Evolutionary conservation across 345 rosid species (phyloP), one percentile per base, ranked within the genome.

Genomic region (Rhodamnia rubescens): DNA sequence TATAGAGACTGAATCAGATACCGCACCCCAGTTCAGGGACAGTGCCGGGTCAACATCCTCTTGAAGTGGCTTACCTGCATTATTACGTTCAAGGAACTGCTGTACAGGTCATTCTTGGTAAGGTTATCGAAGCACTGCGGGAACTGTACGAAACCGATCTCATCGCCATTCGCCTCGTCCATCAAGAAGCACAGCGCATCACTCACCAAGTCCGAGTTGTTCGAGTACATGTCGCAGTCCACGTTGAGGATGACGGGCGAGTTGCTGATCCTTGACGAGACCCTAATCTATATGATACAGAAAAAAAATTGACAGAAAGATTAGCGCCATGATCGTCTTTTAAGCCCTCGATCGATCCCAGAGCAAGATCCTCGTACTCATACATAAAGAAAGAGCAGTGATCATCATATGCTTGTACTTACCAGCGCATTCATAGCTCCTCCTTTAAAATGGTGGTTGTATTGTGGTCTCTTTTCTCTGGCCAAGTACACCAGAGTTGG

Each of bases 211-310:
- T 86, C 87, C 1, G 92, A 82, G 86, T 89, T 75, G 87, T 87
- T 92, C 1, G 94, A 90, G 84, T 86, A 90, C 94, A 92, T 92
- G 85, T 92, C 93, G 53, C 94, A 92, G 86, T 91, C 94, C 29
- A 92, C 51, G 75, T 83, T 88, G 0, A 91, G 90, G 53, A 91
- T 89, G 40, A 91, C 83, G 0, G 84, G 50, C 29, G 90, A 90
- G 82, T 90, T 90, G 88, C 92, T 92, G 69, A 91, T 90, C 26
- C 88, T 87, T 6, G 88, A 90, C 11, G 94, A 92, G 51, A 92
- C 93, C 64, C 94, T 90, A 84, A 90, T 90, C 94, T 91, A 81
- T 58, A 42, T 16, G 82, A 78, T 81, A 40, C 54, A 29, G 56
- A 49, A 49, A 49, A 44, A 80, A 36, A 74, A 0, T 10, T 15